These are phyloP conservation scores for Withania somnifera DNA, from an alignment of 305 asterid genomes.

Conservation along the genomic window DNA sequence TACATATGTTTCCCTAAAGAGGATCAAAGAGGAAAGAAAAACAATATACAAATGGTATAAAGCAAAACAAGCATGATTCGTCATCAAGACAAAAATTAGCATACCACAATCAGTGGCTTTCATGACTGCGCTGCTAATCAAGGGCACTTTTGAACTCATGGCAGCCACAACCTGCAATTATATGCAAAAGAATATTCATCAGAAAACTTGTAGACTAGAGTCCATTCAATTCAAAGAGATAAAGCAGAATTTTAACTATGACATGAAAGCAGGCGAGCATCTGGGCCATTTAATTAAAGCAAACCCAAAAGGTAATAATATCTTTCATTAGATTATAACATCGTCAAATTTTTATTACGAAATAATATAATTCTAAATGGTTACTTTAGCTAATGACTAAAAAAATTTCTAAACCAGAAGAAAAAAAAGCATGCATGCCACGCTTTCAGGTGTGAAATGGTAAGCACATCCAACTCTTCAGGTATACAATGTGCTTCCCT, in stretches of 20 bases:
- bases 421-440: neutral
- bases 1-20: neutral
- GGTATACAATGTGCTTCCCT: neutral
- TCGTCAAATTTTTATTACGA: neutral
- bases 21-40: neutral
- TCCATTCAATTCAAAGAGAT: neutral
- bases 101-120: conserved; percentile 86
- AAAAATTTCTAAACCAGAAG: neutral
- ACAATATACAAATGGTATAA: neutral
- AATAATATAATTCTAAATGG: neutral
- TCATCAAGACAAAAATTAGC: conserved; percentile 3
- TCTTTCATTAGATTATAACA: neutral
- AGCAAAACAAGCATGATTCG: neutral
- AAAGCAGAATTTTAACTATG: neutral
- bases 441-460: neutral
- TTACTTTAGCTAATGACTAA: neutral
- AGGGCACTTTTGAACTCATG: conserved; percentile 86
- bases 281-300: neutral
- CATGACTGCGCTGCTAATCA: conserved; percentile 86
- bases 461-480: neutral
- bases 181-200: neutral
- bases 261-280: neutral
- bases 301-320: neutral
- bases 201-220: neutral
- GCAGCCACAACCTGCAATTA: conserved; percentile 59